Conservation (phyloP, 2,329 filamentous ascomycete genomes). For the Didymosphaeria variabile region DNA sequence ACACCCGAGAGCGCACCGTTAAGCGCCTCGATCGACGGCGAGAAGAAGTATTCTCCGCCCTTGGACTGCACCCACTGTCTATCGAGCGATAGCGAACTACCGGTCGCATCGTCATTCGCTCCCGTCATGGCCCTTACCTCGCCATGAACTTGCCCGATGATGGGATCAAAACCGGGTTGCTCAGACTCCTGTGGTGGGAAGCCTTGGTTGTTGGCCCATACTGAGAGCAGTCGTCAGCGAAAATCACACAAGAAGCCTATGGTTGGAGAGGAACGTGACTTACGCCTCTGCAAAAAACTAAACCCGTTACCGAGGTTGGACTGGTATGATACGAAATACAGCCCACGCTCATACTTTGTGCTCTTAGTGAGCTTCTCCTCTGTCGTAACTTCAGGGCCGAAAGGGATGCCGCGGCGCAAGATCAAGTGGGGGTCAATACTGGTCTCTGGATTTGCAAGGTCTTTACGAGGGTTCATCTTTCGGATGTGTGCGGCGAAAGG, state of each 20-base stretch:
- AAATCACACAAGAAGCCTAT: not conserved
- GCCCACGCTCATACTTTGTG: conserved; percentile 15
- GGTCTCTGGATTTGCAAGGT: not conserved
- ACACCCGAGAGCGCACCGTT: conserved; percentile 1
- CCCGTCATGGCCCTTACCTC: conserved; percentile 12
- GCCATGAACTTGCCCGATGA: conserved; percentile 17
- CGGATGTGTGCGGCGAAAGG: conserved; percentile 19
- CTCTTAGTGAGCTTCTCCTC: conserved; percentile 8
- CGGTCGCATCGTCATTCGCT: not conserved
- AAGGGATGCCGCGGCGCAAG: conserved; percentile 19
- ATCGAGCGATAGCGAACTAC: not conserved
- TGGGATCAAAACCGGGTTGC: conserved; percentile 16
- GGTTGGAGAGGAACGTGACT: not conserved
- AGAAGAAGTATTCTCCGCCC: conserved; percentile 21
- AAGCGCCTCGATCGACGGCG: conserved; percentile 14
- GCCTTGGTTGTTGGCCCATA: conserved; percentile 12
- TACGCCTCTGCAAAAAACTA: conserved; percentile 16
- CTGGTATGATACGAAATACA: conserved; percentile 21
- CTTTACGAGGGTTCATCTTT: conserved; percentile 19
- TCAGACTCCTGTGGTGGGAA: not conserved
- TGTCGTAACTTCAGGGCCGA: conserved; percentile 16
- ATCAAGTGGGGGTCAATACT: conserved; percentile 10
- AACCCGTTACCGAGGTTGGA: conserved; percentile 8
- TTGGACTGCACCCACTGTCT: conserved; percentile 18
- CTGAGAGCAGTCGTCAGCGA: not conserved